Percentiles rank a stretch among this genome's conserved stretches.
Conservation (phyloP, 2,329 filamentous ascomycete genomes). For the Pseudopyricularia javanii region DNA sequence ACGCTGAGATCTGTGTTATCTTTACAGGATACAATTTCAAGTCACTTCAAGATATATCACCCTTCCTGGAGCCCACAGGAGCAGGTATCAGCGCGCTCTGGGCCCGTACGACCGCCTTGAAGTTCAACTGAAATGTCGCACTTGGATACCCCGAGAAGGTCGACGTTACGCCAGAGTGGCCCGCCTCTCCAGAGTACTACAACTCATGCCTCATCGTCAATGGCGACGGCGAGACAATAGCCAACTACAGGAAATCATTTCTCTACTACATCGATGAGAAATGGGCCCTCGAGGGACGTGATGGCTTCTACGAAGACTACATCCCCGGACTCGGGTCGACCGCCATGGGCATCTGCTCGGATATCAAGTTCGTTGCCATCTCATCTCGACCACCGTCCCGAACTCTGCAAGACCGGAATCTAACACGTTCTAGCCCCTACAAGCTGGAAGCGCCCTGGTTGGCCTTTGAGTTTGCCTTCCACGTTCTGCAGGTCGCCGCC, state of each 20-base stretch:
- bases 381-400: background rate
- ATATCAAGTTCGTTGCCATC: constrained; percentile 37
- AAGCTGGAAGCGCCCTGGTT: constrained; percentile 36
- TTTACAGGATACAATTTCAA: constrained; percentile 63
- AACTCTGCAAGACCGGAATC: background rate
- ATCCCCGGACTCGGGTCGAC: constrained; percentile 36
- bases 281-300: constrained; percentile 43
- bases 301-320: constrained; percentile 33
- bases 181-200: constrained; percentile 39
- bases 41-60: constrained; percentile 52
- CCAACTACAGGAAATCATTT: constrained; percentile 47
- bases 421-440: constrained; percentile 25
- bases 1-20: too few species aligned
- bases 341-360: constrained; percentile 53
- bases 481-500: constrained; percentile 41
- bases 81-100: constrained; percentile 58
- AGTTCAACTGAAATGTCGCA: constrained; percentile 54
- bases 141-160: constrained; percentile 65
- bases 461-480: constrained; percentile 38
- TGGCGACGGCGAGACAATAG: constrained; percentile 43
- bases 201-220: constrained; percentile 44
- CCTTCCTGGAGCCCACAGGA: constrained; percentile 54
- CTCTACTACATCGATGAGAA: constrained; percentile 48
- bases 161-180: constrained; percentile 36
- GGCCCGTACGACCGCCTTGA: constrained; percentile 54